These are phyloP conservation scores for Lactuca saligna DNA, from an alignment of 129 eudicot genomes.

Conservation along the genomic window DNA sequence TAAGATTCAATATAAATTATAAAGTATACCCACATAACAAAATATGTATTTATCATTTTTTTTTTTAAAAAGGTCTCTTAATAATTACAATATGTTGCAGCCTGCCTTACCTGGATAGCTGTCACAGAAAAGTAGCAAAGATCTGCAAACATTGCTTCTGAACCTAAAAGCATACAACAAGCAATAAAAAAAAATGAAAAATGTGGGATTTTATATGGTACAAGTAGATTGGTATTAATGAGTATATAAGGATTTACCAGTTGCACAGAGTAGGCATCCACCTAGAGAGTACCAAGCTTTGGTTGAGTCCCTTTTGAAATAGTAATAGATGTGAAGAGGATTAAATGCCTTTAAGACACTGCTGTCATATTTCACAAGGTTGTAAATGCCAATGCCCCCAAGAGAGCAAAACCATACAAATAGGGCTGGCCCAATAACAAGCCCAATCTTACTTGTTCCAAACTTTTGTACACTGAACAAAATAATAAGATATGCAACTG, in stretches of 20 bases:
- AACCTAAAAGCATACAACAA: constrained; percentile 57
- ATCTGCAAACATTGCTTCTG: constrained; percentile 99
- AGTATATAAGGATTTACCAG: constrained; percentile 54
- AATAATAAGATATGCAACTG: constrained; percentile 83
- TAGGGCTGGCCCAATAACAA: constrained; percentile 88
- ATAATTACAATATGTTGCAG: constrained; percentile 1
- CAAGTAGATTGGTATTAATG: background rate
- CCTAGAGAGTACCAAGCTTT: constrained; percentile 95
- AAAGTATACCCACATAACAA: too few relatives aligned
- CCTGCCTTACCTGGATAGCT: constrained; percentile 78
- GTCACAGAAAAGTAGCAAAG: constrained; percentile 94
- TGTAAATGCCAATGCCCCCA: constrained; percentile 89
- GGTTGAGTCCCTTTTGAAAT: constrained; percentile 71
- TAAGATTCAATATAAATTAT: constrained; percentile 9
- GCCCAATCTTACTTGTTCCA: constrained; percentile 96
- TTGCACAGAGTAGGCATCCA: constrained; percentile 88
- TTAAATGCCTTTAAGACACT: constrained; percentile 82
- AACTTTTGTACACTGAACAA: constrained; percentile 83
- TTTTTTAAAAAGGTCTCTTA: too few relatives aligned
- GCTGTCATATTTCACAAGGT: constrained; percentile 74
- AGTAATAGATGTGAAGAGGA: constrained; percentile 86
- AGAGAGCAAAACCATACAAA: constrained; percentile 90
- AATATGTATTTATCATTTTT: too few relatives aligned
- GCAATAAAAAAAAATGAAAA: constrained; percentile 20
- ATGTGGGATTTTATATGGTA: background rate